Base-by-base conservation (phyloP, 345 rosid genomes). In the Psidium friedrichsthalianum region DNA sequence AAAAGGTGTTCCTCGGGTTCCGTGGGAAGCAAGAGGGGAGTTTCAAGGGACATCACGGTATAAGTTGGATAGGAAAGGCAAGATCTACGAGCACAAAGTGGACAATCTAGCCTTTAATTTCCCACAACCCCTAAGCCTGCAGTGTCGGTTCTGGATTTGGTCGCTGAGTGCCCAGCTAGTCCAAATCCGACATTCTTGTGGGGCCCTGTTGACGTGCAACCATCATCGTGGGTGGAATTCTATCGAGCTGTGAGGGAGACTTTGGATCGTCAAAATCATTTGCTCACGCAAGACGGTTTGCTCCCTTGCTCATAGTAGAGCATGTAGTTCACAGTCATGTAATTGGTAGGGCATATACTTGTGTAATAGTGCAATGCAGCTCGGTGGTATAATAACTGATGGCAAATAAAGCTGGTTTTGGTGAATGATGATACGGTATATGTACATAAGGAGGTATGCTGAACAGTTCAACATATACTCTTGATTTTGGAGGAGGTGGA, bases 21-120 rank as follows among this genome's bases (percentile, higher is more conserved):
- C 99, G 54, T 97, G 98, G 99, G 98, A 97, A 88, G 98, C 98
- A 32, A 90, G 91, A 89, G 99, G 99, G 22, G 93, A 95, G 87
- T 95, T 97, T 90, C 98, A 97, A 87, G 98, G 98, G 22, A 95
- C 95, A 86, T 94, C 98, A 25, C 91, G 98, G 81, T 97, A 95
- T 90, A 95, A 95, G 90, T 90, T 96, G 85, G 98, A 96, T 85
- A 86, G 98, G 61, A 92, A 91, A 81, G 99, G 98, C 20, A 96
- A 94, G 90, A 95, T 93, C 52, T 96, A 96, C 18, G 97, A 95
- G 86, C 99, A 96, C 86, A 95, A 92, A 91, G 98, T 95, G 16
- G 99, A 97, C 87, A 97, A 94, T 87, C 87, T 97, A 87, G 98
- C 98, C 74, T 94, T 96, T 89, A 96, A 94, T 88, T 95, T 96